Base-by-base conservation (phyloP, 129 eudicot species). In the Helianthus annuus region DNA sequence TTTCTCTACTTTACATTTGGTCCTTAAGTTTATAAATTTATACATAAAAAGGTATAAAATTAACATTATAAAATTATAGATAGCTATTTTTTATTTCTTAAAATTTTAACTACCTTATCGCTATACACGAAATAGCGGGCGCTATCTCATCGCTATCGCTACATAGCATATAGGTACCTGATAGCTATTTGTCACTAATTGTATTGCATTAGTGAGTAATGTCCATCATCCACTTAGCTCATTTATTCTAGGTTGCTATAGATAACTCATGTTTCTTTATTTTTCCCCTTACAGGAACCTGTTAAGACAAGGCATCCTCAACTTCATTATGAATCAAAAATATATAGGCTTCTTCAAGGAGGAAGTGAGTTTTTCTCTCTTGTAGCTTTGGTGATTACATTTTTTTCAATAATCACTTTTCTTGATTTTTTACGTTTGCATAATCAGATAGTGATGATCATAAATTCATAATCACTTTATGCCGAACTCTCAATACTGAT, bases 251-350 rank as follows among this genome's bases (percentile, higher is more conserved):
- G 32, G 32, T 27, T 27, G 2, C 32, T 51, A 51, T n/a, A 4
- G 56, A 14, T 19, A 51, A 46, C 57, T 52, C 27, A 52, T 52
- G 58, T 56, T 56, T 55, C 5, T 55, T 10, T 9, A 10, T 58
- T 10, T 27, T 58, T 58, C 56, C 44, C 45, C 22, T 19, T 19
- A 19, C 22, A 91, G 95, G 97, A 91, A 87, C 39, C 91, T 19
- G 86, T 82, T 59, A 91, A 85, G 80, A 85, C 97, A 11, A 91
- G 84, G 81, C 96, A 89, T 69, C 96, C 96, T 48, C 97, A 90
- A 64, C 93, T 90, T 72, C 93, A 87, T 74, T 91, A 90, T 75
- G 96, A 90, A 70, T 90, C 97, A 53, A 90, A 90, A 69, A 78
- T 90, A 57, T 90, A 90, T 38, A 80, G 86, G 87, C 91, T 91